Percentiles rank a stretch among this genome's conserved stretches.
Conservation (phyloP, 2,329 filamentous ascomycete species). For the Colletotrichum caudatum region DNA sequence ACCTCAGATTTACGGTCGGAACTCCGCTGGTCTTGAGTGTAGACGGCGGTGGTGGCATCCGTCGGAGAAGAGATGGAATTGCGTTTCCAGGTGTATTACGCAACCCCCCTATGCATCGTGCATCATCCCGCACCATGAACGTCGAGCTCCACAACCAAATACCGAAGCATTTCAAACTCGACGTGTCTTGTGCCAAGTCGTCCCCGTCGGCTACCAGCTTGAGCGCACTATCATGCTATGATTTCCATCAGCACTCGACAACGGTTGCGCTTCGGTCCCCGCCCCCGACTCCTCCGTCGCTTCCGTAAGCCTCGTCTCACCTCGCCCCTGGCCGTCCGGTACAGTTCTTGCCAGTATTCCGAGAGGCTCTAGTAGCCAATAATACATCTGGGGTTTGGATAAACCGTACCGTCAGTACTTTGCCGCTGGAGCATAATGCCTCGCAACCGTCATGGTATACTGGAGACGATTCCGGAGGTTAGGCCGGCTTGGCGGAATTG, state of each 20-base stretch:
- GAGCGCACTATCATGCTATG: background rate
- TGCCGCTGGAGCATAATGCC: background rate
- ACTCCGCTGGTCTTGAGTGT: background rate
- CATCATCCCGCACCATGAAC: slow-evolving; percentile 32
- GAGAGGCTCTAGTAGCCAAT: no score
- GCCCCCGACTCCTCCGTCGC: background rate
- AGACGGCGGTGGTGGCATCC: background rate
- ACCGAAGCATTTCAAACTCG: slow-evolving; percentile 21
- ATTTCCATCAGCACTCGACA: background rate
- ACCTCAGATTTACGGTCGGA: slow-evolving; percentile 1
- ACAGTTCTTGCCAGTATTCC: background rate
- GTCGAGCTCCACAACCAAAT: slow-evolving; percentile 31
- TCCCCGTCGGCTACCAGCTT: background rate
- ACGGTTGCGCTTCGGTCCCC: background rate
- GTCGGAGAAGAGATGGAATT: slow-evolving; percentile 2
- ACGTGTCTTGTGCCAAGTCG: slow-evolving; percentile 7
- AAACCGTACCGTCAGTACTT: background rate
- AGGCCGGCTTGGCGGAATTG: background rate
- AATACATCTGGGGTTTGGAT: background rate
- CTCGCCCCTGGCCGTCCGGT: background rate
- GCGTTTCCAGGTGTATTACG: slow-evolving; percentile 10
- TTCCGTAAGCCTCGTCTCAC: slow-evolving; percentile 3
- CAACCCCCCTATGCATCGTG: slow-evolving; percentile 41
- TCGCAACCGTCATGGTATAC: background rate
- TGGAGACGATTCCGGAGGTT: background rate